Conservation (phyloP, 1,139 yeast species). For the Taiozyma sp. region DNA sequence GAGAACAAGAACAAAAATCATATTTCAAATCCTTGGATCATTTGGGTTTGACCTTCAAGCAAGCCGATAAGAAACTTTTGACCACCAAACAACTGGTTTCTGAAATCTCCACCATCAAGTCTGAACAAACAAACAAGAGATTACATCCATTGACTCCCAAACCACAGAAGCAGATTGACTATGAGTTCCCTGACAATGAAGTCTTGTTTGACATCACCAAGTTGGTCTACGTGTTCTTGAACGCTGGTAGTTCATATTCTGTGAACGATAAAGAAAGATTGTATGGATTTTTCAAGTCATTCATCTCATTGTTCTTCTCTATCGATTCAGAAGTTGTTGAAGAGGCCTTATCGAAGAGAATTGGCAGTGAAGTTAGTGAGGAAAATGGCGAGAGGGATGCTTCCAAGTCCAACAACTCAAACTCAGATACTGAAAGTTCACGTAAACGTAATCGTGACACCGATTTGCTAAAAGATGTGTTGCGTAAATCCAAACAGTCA, state of each 20-base stretch:
- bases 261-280: slow-evolving; percentile 77
- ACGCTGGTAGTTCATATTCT: slow-evolving; percentile 70
- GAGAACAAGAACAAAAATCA: slow-evolving; percentile 95
- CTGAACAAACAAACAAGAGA: slow-evolving; percentile 75
- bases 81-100: slow-evolving; percentile 88
- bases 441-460: slow-evolving; percentile 55
- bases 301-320: slow-evolving; percentile 66
- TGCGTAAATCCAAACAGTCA: slow-evolving; percentile 52
- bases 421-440: slow-evolving; percentile 2
- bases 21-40: slow-evolving; percentile 93
- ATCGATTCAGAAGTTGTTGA: slow-evolving; percentile 34
- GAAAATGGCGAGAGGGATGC: slow-evolving; percentile 10
- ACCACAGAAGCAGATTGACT: slow-evolving; percentile 77
- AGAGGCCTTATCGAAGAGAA: slow-evolving; percentile 30
- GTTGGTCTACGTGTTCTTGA: slow-evolving; percentile 66
- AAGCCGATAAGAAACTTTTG: slow-evolving; percentile 87
- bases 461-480: slow-evolving; percentile 70
- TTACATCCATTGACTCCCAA: slow-evolving; percentile 84
- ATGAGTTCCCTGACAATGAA: slow-evolving; percentile 58
- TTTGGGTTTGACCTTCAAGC: slow-evolving; percentile 91
- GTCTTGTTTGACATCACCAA: slow-evolving; percentile 72
- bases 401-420: slow-evolving; percentile 11
- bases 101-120: slow-evolving; percentile 88
- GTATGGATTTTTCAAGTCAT: slow-evolving; percentile 65
- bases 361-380: slow-evolving; percentile 5